Evolutionary conservation across 345 rosid species (phyloP).

Genomic region (Acer campestre): DNA sequence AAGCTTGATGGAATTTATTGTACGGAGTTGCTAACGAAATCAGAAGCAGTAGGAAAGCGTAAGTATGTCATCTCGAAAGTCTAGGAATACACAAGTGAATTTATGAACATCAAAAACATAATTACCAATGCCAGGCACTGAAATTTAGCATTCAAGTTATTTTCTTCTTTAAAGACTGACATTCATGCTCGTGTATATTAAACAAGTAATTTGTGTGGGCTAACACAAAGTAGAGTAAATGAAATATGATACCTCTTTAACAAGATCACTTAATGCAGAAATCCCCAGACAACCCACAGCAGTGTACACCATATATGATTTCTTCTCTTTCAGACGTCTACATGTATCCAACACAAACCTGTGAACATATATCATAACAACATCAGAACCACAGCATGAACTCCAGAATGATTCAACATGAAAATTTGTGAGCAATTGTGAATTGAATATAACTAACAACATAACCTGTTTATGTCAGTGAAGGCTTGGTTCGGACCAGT

Average conservation of each 20-base stretch:
- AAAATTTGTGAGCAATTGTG: not conserved
- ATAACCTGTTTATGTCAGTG: constrained; percentile 63
- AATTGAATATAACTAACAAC: not conserved
- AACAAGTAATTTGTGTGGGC: not conserved
- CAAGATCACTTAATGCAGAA: constrained; percentile 66
- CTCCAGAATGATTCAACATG: not conserved
- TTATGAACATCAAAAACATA: too few species aligned
- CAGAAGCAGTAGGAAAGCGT: not conserved
- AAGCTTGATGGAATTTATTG: not conserved
- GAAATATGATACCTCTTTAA: constrained; percentile 63
- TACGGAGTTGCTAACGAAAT: not conserved
- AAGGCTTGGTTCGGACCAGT: constrained; percentile 42
- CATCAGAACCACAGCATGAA: not conserved
- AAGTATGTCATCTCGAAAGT: not conserved
- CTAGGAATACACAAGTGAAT: not conserved
- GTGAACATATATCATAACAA: constrained; percentile 23
- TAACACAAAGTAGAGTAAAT: constrained; percentile 1
- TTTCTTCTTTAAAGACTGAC: not conserved
- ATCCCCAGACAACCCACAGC: constrained; percentile 91
- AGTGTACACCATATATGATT: constrained; percentile 87
- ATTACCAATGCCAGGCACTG: not conserved
- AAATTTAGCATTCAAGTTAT: not conserved
- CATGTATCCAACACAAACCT: constrained; percentile 88
- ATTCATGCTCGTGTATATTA: not conserved
- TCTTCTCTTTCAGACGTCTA: constrained; percentile 79